Conservation (phyloP, 1,139 yeast species). For the Geotrichum phurueaensis region DNA sequence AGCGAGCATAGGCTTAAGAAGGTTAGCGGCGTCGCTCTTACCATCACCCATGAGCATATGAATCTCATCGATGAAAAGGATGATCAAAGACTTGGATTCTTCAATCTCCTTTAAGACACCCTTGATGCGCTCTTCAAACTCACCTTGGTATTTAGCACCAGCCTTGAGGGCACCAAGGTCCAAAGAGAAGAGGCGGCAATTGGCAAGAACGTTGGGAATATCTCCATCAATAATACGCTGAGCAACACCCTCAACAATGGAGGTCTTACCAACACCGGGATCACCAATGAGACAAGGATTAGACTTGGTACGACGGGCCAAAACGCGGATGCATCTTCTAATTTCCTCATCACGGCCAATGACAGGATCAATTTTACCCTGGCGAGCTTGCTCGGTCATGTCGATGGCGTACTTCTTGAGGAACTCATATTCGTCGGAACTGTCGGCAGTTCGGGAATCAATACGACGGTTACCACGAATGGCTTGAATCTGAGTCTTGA, state of each 20-base stretch:
- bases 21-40: constrained; percentile 85
- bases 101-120: constrained; percentile 93
- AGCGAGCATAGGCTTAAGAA: constrained; percentile 94
- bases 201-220: constrained; percentile 80
- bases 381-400: constrained; percentile 85
- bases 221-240: constrained; percentile 94
- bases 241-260: constrained; percentile 97
- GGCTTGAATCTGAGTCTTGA: constrained; percentile 75
- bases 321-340: constrained; percentile 85
- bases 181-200: constrained; percentile 73
- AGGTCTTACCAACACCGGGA: constrained; percentile 98
- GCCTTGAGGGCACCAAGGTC: constrained; percentile 96
- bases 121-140: constrained; percentile 94
- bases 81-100: constrained; percentile 76
- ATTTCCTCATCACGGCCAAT: constrained; percentile 99
- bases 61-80: constrained; percentile 90
- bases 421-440: constrained; percentile 78
- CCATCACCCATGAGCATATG: constrained; percentile 99
- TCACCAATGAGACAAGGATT: constrained; percentile 97
- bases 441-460: constrained; percentile 91
- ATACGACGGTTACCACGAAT: constrained; percentile 88
- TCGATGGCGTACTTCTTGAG: constrained; percentile 85
- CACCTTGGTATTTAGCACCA: constrained; percentile 98
- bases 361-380: constrained; percentile 95
- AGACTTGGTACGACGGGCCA: constrained; percentile 92